Base-by-base conservation (phyloP, 2,329 filamentous ascomycete species). In the Domatiomyces catenatus region DNA sequence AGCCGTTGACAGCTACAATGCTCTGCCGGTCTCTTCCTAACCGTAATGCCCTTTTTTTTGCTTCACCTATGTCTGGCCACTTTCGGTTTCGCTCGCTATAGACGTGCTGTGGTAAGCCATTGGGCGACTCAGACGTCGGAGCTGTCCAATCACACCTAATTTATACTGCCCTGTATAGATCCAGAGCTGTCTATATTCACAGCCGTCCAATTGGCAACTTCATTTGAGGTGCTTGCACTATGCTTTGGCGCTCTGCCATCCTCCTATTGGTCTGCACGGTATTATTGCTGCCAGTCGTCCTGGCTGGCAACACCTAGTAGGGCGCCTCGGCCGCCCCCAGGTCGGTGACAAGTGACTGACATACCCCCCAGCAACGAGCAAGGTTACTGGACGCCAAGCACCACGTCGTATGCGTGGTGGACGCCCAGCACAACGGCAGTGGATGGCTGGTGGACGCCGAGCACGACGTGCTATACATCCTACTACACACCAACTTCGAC, bases 401-500 rank as follows among this genome's bases (percentile, higher is more conserved):
- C 32, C 10, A 48, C 48, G 17, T 15, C 24, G 12, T 8, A 39
- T 15, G 36, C 46, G 8, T 47, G 46, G 46, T 36, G 28, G 28
- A 36, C 28, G 12, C 10, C 43, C 43, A 20, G 3, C 8, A 52
- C 53, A 32, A 52, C 50, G 3, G 45, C 44, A 44, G 8, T 8
- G 8, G 28, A 36, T 12, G 10, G 4, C 10, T 55, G 51, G 51
- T 55, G 53, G 52, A 54, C 54, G 12, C 55, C 55, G 17, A 57
- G 54, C 36, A 54, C 55, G 17, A 57, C 55, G 26, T 57, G 53
- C 17, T 57, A 57, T 46, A 52, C 47, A 48, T 52, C 54, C 22
- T 48, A 47, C 43, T 57, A 51, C 50, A 56, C 52, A 2, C 53
- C 55, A 3, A 50, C 54, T 10, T 52, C 53, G 15, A 56, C 55